Evolutionary conservation across 108 stramenopile genomes (phyloP).

Genomic region (Asterionellopsis glacialis): DNA sequence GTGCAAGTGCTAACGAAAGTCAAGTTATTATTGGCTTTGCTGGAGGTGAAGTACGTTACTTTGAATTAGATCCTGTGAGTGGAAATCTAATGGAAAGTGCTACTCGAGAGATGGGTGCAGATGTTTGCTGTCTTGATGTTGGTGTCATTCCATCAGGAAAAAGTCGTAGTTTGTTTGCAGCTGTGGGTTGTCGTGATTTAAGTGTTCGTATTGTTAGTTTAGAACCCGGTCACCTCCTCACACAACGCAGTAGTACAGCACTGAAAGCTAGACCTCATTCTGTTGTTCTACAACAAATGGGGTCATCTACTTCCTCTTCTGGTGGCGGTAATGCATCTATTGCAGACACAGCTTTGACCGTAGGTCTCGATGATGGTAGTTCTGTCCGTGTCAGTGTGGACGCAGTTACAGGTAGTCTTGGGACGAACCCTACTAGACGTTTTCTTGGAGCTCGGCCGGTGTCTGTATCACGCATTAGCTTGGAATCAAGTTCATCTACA

Average conservation of each 20-base stretch:
- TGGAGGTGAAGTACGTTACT: slow-evolving; percentile 94
- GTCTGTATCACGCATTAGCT: slow-evolving; percentile 72
- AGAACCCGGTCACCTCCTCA: slow-evolving; percentile 63
- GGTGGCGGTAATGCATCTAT: slow-evolving; percentile 25
- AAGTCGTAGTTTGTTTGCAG: slow-evolving; percentile 78
- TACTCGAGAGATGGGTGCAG: slow-evolving; percentile 80
- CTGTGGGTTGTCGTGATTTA: slow-evolving; percentile 89
- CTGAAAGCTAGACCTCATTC: slow-evolving; percentile 65
- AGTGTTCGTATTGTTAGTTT: slow-evolving; percentile 87
- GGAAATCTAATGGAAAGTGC: slow-evolving; percentile 77
- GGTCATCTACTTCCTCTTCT: neutral
- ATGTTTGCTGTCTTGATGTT: slow-evolving; percentile 91
- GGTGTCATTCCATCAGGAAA: slow-evolving; percentile 80
- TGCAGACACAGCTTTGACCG: slow-evolving; percentile 63
- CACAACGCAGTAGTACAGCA: slow-evolving; percentile 53
- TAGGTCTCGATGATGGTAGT: slow-evolving; percentile 91
- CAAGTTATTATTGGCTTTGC: slow-evolving; percentile 92
- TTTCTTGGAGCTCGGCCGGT: slow-evolving; percentile 93
- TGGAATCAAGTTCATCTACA: slow-evolving; percentile 64
- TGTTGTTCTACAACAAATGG: slow-evolving; percentile 39
- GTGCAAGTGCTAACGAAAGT: slow-evolving; percentile 83
- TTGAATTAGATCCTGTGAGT: slow-evolving; percentile 87
- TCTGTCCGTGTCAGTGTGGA: slow-evolving; percentile 85
- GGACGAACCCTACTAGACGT: slow-evolving; percentile 82
- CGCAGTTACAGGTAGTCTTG: slow-evolving; percentile 81